Evolutionary conservation across 306 rosid genomes (phyloP), one percentile per base, ranked within the genome.

Genomic region (Erythrophleum fordii): DNA sequence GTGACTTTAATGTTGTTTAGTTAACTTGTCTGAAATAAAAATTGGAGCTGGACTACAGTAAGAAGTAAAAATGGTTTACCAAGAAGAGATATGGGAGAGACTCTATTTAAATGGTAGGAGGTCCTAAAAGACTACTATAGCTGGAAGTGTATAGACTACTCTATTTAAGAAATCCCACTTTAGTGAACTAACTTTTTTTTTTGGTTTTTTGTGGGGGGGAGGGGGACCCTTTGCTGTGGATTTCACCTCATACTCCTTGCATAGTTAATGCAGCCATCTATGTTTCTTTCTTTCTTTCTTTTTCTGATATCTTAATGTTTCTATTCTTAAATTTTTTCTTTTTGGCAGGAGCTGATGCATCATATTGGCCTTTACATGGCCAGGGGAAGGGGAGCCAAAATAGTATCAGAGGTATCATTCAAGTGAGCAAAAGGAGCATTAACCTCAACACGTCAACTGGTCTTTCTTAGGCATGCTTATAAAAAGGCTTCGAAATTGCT

Each of bases 311-410:
- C 12, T 69, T 69, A 23, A 8, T 5, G 2, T 42, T 48, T 44
- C 20, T 25, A 5, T 13, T 68, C 29, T 29, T 75, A 62, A 37
- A 8, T 9, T 44, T 9, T 73, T 52, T 16, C 46, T 8, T 37
- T 25, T 16, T 76, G 60, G 75, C 88, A 95, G 98, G 92, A 82
- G 41, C 58, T 92, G 80, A 91, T 90, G 98, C 97, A 95, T 83
- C 98, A 95, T 77, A 87, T 91, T 77, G 98, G 89, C 58, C 97
- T 95, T 61, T 92, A 95, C 90, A 71, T 92, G 1, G 91, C 97
- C 51, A 81, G 60, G 74, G 97, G 95, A 84, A 95, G 98, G 77
- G 98, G 97, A 81, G 97, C 98, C 22, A 80, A 83, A 87, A 90
- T 92, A 56, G 97, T 84, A 49, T 91, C 97, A 53, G 95, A 92